These are phyloP conservation scores for Discostella pseudostelligera DNA, from an alignment of 108 stramenopile genomes.

Conservation along the genomic window DNA sequence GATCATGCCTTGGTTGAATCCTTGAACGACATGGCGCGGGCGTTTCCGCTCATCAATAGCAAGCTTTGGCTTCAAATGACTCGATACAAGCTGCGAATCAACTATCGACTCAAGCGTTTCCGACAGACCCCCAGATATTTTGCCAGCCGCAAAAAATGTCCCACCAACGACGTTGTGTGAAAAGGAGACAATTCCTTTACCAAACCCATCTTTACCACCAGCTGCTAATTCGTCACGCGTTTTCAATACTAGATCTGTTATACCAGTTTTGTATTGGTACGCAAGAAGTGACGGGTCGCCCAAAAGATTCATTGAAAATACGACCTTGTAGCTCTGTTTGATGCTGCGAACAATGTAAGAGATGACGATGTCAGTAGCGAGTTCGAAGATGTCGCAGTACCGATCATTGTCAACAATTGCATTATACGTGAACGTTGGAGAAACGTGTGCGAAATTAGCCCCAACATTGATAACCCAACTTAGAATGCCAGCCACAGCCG, in stretches of 20 bases:
- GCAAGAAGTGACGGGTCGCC: constrained; percentile 43
- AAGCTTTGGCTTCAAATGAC: constrained; percentile 37
- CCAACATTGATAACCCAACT: constrained; percentile 48
- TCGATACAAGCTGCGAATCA: constrained; percentile 30
- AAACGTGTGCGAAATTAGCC: constrained; percentile 52
- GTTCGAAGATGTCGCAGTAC: constrained; percentile 43
- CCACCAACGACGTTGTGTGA: constrained; percentile 36
- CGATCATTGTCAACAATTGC: constrained; percentile 22
- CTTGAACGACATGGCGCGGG: constrained; percentile 33
- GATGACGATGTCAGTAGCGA: constrained; percentile 18
- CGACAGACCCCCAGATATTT: constrained; percentile 24
- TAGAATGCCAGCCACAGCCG: constrained; percentile 29
- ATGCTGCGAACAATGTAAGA: constrained; percentile 35
- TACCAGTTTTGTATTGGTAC: constrained; percentile 39
- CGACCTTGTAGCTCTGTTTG: constrained; percentile 37
- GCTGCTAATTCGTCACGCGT: constrained; percentile 34
- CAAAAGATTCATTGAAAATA: constrained; percentile 42
- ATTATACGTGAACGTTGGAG: constrained; percentile 40
- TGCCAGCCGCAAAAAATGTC: constrained; percentile 26
- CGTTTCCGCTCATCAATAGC: constrained; percentile 11
- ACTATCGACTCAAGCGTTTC: constrained; percentile 26
- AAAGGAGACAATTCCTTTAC: constrained; percentile 35
- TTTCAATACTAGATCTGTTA: constrained; percentile 30
- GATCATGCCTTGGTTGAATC: constrained; percentile 31
- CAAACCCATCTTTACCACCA: constrained; percentile 42